Conservation (phyloP, 1,139 yeast species). For the Debaryomyces robertsiae region DNA sequence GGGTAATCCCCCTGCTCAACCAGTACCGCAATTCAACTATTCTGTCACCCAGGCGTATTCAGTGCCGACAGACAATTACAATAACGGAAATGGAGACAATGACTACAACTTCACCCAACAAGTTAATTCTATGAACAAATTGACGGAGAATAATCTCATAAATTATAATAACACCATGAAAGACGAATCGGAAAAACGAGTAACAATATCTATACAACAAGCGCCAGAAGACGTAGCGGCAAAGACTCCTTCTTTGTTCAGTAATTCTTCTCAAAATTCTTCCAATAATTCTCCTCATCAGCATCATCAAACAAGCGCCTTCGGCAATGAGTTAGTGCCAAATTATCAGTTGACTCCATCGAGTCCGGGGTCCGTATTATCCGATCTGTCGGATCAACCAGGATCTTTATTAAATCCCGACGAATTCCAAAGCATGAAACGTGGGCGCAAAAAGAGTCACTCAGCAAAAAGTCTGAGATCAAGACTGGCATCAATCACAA, state of each 20-base stretch:
- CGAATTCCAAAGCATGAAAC: constrained; percentile 31
- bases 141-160: constrained; percentile 34
- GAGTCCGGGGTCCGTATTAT: constrained; percentile 18
- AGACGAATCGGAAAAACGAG: constrained; percentile 21
- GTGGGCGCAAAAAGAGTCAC: constrained; percentile 39
- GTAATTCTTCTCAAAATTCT: constrained; percentile 42
- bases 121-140: constrained; percentile 12
- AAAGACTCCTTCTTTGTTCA: constrained; percentile 47
- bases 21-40: constrained; percentile 17
- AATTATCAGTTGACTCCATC: constrained; percentile 23
- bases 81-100: constrained; percentile 2
- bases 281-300: constrained; percentile 26
- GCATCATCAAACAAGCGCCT: not conserved
- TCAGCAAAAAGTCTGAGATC: constrained; percentile 23
- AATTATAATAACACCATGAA: constrained; percentile 18
- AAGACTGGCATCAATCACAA: constrained; percentile 18
- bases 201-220: constrained; percentile 34
- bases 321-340: constrained; percentile 19
- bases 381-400: constrained; percentile 17
- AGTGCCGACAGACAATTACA: constrained; percentile 5
- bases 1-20: constrained; percentile 5
- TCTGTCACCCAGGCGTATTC: constrained; percentile 13
- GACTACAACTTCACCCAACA: constrained; percentile 14
- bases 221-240: constrained; percentile 40
- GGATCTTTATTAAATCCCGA: constrained; percentile 36